A percentile compares a stretch with the other conserved stretches of the same genome.
These are phyloP conservation scores for Exserohilum turcica DNA, from an alignment of 2,329 filamentous ascomycete genomes.

Conservation along the genomic window DNA sequence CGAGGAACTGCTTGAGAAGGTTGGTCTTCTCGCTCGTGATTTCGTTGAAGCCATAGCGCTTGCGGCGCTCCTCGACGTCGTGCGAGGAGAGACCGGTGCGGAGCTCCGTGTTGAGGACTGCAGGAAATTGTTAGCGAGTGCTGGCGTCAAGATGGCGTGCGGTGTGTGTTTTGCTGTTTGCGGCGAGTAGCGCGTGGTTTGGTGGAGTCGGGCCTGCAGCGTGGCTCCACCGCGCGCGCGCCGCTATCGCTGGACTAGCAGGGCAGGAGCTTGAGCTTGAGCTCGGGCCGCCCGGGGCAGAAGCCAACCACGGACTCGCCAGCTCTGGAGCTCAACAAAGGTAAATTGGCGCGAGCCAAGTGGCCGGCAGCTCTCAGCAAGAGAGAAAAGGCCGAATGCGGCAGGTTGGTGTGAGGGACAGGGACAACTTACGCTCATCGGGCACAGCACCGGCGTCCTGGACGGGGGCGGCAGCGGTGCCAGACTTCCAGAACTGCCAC, in stretches of 20 bases:
- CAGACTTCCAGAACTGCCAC: conserved; percentile 63
- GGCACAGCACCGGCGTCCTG: conserved; percentile 55
- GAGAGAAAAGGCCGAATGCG: too few species aligned
- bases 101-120: conserved; percentile 68
- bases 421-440: conserved; percentile 54
- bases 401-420: background rate
- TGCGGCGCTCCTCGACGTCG: conserved; percentile 69
- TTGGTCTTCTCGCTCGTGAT: conserved; percentile 76
- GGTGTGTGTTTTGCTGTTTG: conserved; percentile 2
- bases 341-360: background rate
- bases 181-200: conserved; percentile 20
- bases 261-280: conserved; percentile 24
- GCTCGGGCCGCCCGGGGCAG: conserved; percentile 16
- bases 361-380: background rate
- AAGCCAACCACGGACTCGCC: conserved; percentile 17
- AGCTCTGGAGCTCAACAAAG: conserved; percentile 16
- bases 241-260: conserved; percentile 13
- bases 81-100: conserved; percentile 63
- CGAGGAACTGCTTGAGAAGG: conserved; percentile 73
- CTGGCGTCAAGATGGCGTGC: conserved; percentile 4
- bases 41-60: conserved; percentile 72
- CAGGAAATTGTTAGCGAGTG: conserved; percentile 46
- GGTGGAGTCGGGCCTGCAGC: conserved; percentile 22
- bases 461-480: conserved; percentile 35
- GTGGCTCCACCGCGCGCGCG: conserved; percentile 24